These are phyloP conservation scores for Barbatosphaeria neglecta DNA, from an alignment of 495 filamentous ascomycete genomes.

Conservation along the genomic window DNA sequence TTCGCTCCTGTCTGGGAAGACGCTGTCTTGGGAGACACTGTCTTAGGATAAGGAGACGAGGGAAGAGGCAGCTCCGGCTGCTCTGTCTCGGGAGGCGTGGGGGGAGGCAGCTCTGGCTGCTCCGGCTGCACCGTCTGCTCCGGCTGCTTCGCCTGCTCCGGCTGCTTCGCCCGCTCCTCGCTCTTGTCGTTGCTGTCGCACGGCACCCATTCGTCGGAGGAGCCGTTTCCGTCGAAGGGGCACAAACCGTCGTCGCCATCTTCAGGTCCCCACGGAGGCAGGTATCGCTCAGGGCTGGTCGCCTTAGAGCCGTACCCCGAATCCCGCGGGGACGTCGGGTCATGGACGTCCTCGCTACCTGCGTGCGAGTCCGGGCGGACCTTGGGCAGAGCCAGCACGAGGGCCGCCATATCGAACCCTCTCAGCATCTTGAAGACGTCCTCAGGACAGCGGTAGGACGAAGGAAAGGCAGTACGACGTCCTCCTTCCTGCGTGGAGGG, in stretches of 20 bases:
- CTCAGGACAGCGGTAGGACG: too few relatives aligned
- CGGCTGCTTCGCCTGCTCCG: background rate
- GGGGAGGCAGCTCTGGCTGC: too few relatives aligned
- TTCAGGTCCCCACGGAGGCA: background rate
- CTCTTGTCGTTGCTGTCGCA: background rate
- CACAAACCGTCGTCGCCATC: background rate
- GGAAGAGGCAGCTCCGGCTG: too few relatives aligned
- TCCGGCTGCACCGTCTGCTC: too few relatives aligned
- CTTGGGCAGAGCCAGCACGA: too few relatives aligned
- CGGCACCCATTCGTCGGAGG: background rate
- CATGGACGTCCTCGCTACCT: background rate
- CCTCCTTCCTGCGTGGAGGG: too few relatives aligned
- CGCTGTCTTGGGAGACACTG: too few relatives aligned
- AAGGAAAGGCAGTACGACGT: too few relatives aligned
- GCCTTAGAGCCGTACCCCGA: background rate
- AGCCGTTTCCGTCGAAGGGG: background rate
- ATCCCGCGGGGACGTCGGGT: background rate
- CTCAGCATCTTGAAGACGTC: too few relatives aligned
- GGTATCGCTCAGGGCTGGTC: background rate
- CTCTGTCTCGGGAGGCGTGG: too few relatives aligned
- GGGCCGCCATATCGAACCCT: too few relatives aligned
- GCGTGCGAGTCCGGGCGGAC: background rate
- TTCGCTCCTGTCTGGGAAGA: background rate
- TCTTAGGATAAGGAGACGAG: too few relatives aligned
- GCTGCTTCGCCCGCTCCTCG: background rate